Evolutionary conservation across 2,329 filamentous ascomycete species (phyloP), one percentile per base, ranked within the genome.

Genomic region (Metarhizium anisopliae): DNA sequence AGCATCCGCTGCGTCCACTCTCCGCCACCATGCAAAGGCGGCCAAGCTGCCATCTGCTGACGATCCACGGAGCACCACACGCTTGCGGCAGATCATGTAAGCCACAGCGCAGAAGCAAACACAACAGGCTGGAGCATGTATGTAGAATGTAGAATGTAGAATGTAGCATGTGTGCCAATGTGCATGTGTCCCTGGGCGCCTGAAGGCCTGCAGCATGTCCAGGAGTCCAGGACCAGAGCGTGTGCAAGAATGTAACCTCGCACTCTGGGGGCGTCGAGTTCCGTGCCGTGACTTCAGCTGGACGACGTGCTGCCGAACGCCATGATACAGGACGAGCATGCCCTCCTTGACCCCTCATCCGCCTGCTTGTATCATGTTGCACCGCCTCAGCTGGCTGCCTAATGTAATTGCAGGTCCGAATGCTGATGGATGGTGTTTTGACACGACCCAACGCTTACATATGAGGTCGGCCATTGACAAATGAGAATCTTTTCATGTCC

Each of bases 101-200:
- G 40, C 40, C n/a, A 20, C 42, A 16, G 38, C 38, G 38, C 11
- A 16, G 38, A 16, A 40, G 11, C 11, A 40, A 40, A 40, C 14
- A 40, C 10, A 7, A 40, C 38, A 47, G 42, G 25, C 25, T 25
- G 25, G 25, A 25, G 25, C 25, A 32, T 42, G 18, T 25, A 25
- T 25, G 20, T 16, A 30, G 18, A 11, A 35, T 7, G 32, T 11
- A 35, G 25, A 25, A 25, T 25, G 20, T 16, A 30, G 18, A 3
- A 35, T 7, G 32, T 11, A 35, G 25, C 10, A 35, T 11, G 10
- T 35, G 7, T 35, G 32, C 32, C 32, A 35, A 6, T 35, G 32
- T 11, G 38, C 58, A 47, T 59, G 56, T 57, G 56, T 57, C 53
- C 59, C 57, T 57, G 60, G 58, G 58, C 60, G 55, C 59, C 60